phyloP scores from a whole-genome alignment of 305 asterid species.

The Fraxinus xanthoxyloides region DNA sequence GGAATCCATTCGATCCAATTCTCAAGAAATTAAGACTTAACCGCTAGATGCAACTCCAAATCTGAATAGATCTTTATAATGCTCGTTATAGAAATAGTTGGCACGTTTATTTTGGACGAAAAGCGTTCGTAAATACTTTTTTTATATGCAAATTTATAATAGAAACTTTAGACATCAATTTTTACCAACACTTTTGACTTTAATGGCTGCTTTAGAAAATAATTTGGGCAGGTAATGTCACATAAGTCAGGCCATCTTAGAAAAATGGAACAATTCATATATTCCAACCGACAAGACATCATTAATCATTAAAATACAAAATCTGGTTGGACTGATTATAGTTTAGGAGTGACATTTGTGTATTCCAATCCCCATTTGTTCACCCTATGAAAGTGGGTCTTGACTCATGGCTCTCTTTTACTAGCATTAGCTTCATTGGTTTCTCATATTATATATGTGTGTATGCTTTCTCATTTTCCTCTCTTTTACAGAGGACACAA shows the following conservation, averaged over 20 bases:
- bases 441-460: slow-evolving; percentile 3
- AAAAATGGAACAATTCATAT: not conserved
- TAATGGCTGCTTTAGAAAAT: not conserved
- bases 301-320: slow-evolving; percentile 23
- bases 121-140: not conserved
- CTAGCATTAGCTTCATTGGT: slow-evolving; percentile 16
- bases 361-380: slow-evolving; percentile 3
- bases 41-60: not conserved
- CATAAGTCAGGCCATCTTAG: not conserved
- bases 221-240: not conserved
- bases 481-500: not conserved
- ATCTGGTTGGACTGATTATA: slow-evolving; percentile 20
- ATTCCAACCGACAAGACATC: not conserved
- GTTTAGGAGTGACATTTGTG: not conserved
- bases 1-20: not conserved
- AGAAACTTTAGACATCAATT: not conserved
- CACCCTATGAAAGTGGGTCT: slow-evolving; percentile 22
- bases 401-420: slow-evolving; percentile 8
- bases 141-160: not conserved
- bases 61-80: not conserved
- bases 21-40: not conserved
- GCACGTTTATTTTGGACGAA: not conserved
- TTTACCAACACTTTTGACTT: not conserved
- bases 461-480: not conserved
- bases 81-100: not conserved